A percentile compares a stretch with the other conserved stretches of the same genome.
These are phyloP conservation scores for Mrakia blollopis DNA, from an alignment of 768 basidiomycete species.

Conservation along the genomic window DNA sequence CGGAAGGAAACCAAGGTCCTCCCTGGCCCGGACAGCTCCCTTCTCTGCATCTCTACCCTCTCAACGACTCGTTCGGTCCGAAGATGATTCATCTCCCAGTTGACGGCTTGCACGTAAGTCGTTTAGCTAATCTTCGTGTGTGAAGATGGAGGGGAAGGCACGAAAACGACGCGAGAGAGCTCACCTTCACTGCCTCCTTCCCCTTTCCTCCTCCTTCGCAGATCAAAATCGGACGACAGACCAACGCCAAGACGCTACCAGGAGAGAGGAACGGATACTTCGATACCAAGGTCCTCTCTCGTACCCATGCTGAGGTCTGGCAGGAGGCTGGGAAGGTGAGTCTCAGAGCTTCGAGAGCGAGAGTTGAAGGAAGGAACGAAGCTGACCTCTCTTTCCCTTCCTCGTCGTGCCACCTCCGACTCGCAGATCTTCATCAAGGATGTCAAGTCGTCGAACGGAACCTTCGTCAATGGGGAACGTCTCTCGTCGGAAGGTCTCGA, in stretches of 20 bases:
- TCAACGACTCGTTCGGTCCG: conserved; percentile 89
- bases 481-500: conserved; percentile 84
- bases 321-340: conserved; percentile 75
- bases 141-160: background rate
- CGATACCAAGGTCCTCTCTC: conserved; percentile 87
- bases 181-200: background rate
- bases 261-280: conserved; percentile 90
- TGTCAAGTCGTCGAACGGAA: conserved; percentile 95
- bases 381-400: background rate
- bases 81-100: conserved; percentile 66
- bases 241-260: conserved; percentile 89
- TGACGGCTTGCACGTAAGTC: conserved; percentile 19
- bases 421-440: conserved; percentile 92
- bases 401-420: background rate
- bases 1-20: conserved; percentile 5
- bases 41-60: conserved; percentile 64
- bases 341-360: no score
- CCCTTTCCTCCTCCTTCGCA: conserved; percentile 50
- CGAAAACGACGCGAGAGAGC: background rate
- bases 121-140: background rate
- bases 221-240: conserved; percentile 79
- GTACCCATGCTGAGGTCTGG: conserved; percentile 99
- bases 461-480: conserved; percentile 94
- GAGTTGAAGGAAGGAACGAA: background rate
- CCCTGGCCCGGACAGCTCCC: conserved; percentile 39